phyloP scores from a whole-genome alignment of 164 flowering plant species.

The Taxillus chinensis region DNA sequence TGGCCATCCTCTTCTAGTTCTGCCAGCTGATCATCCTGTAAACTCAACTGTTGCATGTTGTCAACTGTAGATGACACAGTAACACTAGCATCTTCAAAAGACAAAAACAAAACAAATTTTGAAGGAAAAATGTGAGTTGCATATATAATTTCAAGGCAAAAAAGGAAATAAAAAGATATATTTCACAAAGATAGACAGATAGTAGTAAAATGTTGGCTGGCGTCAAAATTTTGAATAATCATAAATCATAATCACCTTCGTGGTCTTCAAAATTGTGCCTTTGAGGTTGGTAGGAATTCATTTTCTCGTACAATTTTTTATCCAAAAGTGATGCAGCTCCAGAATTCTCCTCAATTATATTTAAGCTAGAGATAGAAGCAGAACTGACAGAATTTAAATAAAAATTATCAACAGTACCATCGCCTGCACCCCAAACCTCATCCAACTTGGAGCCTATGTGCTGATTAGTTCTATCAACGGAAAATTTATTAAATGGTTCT shows the following conservation, averaged over 20 bases:
- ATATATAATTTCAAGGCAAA: too few relatives aligned
- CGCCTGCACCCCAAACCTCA: conserved; percentile 30
- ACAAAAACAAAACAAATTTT: conserved; percentile 11
- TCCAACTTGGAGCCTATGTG: conserved; percentile 18
- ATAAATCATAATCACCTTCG: conserved; percentile 38
- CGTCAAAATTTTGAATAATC: too few relatives aligned
- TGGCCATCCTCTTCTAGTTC: conserved; percentile 46
- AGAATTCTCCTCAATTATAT: conserved; percentile 34
- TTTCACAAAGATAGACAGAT: background rate
- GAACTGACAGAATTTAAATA: conserved; percentile 19
- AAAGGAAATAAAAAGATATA: too few relatives aligned
- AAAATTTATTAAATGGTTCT: conserved; percentile 17
- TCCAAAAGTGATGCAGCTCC: conserved; percentile 44
- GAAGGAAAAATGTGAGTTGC: background rate
- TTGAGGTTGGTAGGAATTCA: conserved; percentile 38
- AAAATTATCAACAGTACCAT: conserved; percentile 16
- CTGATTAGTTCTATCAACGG: conserved; percentile 19
- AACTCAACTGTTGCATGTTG: conserved; percentile 51
- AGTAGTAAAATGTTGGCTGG: background rate
- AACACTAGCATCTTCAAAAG: conserved; percentile 41
- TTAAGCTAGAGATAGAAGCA: conserved; percentile 34
- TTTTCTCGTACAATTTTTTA: conserved; percentile 31
- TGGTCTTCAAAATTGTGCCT: conserved; percentile 34
- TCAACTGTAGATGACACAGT: conserved; percentile 50
- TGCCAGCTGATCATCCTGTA: conserved; percentile 39